These are phyloP conservation scores for Naganishia liquefaciens DNA, from an alignment of 1,284 basidiomycete species.

Conservation along the genomic window DNA sequence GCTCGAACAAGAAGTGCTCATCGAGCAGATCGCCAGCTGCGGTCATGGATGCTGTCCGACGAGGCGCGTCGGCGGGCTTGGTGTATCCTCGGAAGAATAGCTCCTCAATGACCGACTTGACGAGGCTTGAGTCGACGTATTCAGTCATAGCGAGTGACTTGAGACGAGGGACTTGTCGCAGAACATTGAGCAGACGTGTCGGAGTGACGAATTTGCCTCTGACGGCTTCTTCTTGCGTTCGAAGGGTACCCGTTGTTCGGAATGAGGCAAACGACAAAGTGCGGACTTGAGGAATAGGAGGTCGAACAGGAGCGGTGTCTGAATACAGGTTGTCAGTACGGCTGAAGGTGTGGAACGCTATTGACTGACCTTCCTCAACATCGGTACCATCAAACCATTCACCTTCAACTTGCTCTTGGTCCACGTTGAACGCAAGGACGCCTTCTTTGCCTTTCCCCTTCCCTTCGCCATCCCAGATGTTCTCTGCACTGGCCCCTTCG, in stretches of 20 bases:
- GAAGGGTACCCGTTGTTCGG: conserved; percentile 88
- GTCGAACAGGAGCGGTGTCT: conserved; percentile 15
- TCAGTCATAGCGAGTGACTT: conserved; percentile 85
- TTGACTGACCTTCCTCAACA: conserved; percentile 6
- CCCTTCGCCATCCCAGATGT: conserved; percentile 3
- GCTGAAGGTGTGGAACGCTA: neutral
- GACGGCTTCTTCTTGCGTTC: conserved; percentile 85
- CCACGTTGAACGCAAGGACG: conserved; percentile 8
- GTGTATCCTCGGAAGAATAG: conserved; percentile 73
- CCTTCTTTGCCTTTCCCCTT: conserved; percentile 10
- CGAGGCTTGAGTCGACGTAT: conserved; percentile 90
- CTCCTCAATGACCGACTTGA: conserved; percentile 76
- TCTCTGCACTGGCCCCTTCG: neutral
- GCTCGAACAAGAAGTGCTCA: conserved; percentile 57
- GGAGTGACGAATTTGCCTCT: conserved; percentile 90
- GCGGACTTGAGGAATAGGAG: conserved; percentile 70
- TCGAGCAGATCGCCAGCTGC: conserved; percentile 56
- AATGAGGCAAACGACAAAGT: conserved; percentile 90
- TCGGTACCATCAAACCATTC: conserved; percentile 26
- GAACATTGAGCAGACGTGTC: conserved; percentile 73
- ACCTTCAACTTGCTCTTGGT: conserved; percentile 25
- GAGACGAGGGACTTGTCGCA: conserved; percentile 83
- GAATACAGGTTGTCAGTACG: neutral
- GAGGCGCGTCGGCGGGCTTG: conserved; percentile 40
- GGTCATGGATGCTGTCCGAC: conserved; percentile 38